Evolutionary conservation across 805 yeast genomes (phyloP), one percentile per base, ranked within the genome.

Genomic region (Dipodascopsis uninucleata): DNA sequence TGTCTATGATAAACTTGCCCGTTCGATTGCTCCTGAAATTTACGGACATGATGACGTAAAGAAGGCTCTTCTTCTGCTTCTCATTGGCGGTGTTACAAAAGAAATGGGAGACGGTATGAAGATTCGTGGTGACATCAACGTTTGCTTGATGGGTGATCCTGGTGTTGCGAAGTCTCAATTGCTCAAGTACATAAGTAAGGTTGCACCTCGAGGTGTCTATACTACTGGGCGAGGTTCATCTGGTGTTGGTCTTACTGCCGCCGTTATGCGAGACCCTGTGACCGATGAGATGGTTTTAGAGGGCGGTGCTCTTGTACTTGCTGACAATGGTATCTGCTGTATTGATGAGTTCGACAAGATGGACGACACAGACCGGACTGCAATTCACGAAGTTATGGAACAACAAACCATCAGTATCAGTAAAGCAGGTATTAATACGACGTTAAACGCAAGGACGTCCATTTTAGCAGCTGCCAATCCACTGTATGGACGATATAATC

Each of bases 391-490:
- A 72, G 98, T 93, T 26, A 93, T 93, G 98, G 98, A 93, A 69
- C 98, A 93, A 66, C 98, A 93, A 67, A 93, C 98, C 1, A 93
- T 93, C 47, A 85, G 96, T 18, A 93, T 93, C 47, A 85, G 97
- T 33, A 93, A 93, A 67, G 98, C 98, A 3, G 98, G 98, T 56
- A 93, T 93, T 58, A 85, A 93, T 52, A 93, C 98, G 7, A 86
- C 97, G 1, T 72, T 93, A 57, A 93, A 93, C 63, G 98, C 98
- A 5, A 78, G 98, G 64, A 78, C 97, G 0, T 89, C 97, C 4
- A 85, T 93, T 49, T 69, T 93, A 53, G 98, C 98, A 0, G 98
- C 98, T 24, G 98, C 98, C n/a, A 93, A 93, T 70, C 98, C 98
- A 16, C 71, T 89, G 28, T 89, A 85, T 63, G 97, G 98, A 45